Conservation (phyloP, 148 eudicot genomes). For the Pharnaceum exiguum region DNA sequence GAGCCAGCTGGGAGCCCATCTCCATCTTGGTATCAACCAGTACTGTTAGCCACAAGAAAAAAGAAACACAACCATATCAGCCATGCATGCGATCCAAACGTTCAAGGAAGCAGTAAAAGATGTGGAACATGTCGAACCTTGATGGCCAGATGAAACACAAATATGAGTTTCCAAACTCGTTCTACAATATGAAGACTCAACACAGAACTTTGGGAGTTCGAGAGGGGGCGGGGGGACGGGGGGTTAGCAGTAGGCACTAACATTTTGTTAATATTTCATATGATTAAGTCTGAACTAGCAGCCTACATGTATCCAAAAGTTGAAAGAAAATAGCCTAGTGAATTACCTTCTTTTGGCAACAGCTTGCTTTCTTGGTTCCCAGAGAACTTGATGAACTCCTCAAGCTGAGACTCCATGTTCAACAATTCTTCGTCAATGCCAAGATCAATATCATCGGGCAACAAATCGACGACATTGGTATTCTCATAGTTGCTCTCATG, state of each 20-base stretch:
- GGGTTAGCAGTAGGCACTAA: too few relatives aligned
- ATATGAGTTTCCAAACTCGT: too few relatives aligned
- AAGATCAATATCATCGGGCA: constrained; percentile 83
- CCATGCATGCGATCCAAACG: too few relatives aligned
- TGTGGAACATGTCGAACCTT: not conserved
- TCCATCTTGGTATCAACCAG: constrained; percentile 9
- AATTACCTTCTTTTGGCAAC: constrained; percentile 31
- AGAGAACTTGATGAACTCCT: constrained; percentile 69
- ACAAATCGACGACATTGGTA: constrained; percentile 45
- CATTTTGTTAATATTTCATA: not conserved
- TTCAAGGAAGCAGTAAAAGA: not conserved
- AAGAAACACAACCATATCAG: not conserved
- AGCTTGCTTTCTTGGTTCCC: constrained; percentile 42
- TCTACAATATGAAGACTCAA: too few relatives aligned
- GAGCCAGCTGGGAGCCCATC: constrained; percentile 7
- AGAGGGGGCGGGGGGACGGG: too few relatives aligned
- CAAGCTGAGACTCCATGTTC: constrained; percentile 76
- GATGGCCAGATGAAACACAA: too few relatives aligned
- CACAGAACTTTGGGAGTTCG: too few relatives aligned
- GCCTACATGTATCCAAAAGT: not conserved
- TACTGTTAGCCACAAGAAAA: constrained; percentile 9
- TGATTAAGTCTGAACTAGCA: not conserved
- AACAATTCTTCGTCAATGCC: constrained; percentile 67
- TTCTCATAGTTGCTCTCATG: constrained; percentile 25
- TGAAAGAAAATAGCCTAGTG: not conserved